These are phyloP conservation scores for Starmerella scarabaei DNA, from an alignment of 805 yeast genomes.

Conservation along the genomic window DNA sequence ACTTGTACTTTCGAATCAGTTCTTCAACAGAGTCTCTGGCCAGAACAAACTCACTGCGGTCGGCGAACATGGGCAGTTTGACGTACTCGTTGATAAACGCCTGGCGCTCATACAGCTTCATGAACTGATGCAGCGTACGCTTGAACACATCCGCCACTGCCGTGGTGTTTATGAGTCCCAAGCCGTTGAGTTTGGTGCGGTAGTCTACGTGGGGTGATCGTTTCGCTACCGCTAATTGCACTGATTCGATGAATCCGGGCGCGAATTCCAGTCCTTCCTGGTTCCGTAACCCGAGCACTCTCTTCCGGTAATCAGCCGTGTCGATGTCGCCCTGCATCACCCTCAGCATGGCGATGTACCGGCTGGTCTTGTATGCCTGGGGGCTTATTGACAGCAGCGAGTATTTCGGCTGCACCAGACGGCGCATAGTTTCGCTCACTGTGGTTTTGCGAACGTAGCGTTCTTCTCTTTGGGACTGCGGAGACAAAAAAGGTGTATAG, in stretches of 20 bases:
- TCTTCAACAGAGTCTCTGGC: conserved; percentile 49
- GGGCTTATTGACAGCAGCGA: conserved; percentile 46
- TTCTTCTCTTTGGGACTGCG: conserved; percentile 32
- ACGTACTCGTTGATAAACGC: conserved; percentile 76
- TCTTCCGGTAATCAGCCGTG: conserved; percentile 49
- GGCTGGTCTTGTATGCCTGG: conserved; percentile 29
- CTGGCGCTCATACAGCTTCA: conserved; percentile 58
- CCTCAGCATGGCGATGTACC: conserved; percentile 59
- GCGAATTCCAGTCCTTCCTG: conserved; percentile 49
- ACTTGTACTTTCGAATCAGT: conserved; percentile 60
- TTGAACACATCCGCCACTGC: conserved; percentile 54
- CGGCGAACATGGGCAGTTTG: conserved; percentile 32
- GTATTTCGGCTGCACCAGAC: conserved; percentile 63
- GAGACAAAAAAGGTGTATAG: conserved; percentile 64
- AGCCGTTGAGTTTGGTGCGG: conserved; percentile 51
- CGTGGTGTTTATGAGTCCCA: conserved; percentile 74
- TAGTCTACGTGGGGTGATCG: conserved; percentile 47
- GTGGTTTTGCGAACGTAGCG: conserved; percentile 55
- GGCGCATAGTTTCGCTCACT: conserved; percentile 74
- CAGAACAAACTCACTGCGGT: conserved; percentile 63
- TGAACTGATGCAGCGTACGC: conserved; percentile 63
- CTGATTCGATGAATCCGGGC: conserved; percentile 72
- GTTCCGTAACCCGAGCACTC: conserved; percentile 31
- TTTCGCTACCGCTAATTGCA: conserved; percentile 65
- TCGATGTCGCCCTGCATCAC: conserved; percentile 54